Base-by-base conservation (phyloP, 805 yeast genomes). In the Candida patagonica region DNA sequence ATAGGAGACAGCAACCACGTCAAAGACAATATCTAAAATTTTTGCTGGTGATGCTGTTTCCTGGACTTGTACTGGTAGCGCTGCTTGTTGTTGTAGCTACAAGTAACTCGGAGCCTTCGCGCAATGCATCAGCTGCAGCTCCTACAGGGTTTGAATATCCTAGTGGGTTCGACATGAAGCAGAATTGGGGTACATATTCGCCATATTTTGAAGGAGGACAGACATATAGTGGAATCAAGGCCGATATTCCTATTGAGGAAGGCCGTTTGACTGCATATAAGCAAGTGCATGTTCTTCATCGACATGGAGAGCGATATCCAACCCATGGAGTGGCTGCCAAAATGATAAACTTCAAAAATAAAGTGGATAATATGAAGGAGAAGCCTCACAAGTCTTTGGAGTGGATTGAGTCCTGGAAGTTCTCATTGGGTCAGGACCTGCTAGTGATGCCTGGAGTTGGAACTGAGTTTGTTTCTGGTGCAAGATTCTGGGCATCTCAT, bases 271-370 rank as follows among this genome's bases (percentile, higher is more conserved):
- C 15, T 6, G 24, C 23, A 12, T 33, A 33, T 23, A 74, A 73
- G 49, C 89, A 81, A 57, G 84, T 80, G 7, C 86, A 80, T 48
- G 60, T 81, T 17, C 60, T 80, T 38, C 76, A 78, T 49, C 71
- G 95, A 53, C 94, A 85, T 53, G 94, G 89, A 16, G 92, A 83
- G 57, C 65, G 94, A 47, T 81, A 67, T 52, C 86, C 85, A 2
- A 70, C 81, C 2, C 56, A 49, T 2, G 60, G 64, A n/a, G 61
- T 67, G 3, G 61, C 55, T 20, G 49, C 55, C 4, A 64, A 63
- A 42, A 60, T 76, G 50, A 55, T 54, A 30, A 47, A 49, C 16
- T 57, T 70, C 7, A 59, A 61, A 1, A 55, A 55, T 16, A 60
- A 57, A 44, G 49, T 62, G 26, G 35, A 45, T 30, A 42, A 43